These are phyloP conservation scores for Saccharomyces hybrid DNA, from an alignment of 1,139 yeast genomes.

Conservation along the genomic window DNA sequence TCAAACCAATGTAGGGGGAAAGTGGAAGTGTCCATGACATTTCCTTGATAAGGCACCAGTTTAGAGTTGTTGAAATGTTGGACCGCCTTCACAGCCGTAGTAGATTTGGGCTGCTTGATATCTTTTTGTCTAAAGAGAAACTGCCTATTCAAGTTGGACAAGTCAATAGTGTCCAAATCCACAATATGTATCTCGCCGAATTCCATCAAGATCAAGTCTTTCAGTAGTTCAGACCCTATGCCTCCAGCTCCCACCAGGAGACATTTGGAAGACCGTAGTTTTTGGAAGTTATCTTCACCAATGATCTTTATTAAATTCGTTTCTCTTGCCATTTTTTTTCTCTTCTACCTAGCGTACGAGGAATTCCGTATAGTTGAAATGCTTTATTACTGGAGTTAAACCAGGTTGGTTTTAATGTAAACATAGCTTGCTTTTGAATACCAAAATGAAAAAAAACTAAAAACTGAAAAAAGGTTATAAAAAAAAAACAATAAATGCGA, in stretches of 20 bases:
- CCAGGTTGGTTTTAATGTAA: neutral
- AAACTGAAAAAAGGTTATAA: neutral
- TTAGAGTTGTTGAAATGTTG: slow-evolving; percentile 63
- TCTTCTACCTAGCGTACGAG: neutral
- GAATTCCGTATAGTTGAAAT: too few species aligned
- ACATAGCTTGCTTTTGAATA: neutral
- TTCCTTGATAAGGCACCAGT: slow-evolving; percentile 75
- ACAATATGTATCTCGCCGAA: slow-evolving; percentile 87
- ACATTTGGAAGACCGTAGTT: slow-evolving; percentile 44
- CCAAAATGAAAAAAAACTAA: too few species aligned
- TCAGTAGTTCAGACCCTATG: slow-evolving; percentile 93
- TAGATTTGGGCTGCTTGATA: slow-evolving; percentile 76
- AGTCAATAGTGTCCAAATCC: slow-evolving; percentile 89
- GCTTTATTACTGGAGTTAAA: too few species aligned
- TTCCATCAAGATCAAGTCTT: slow-evolving; percentile 74
- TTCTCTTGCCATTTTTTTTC: slow-evolving; percentile 12
- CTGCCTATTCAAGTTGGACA: slow-evolving; percentile 87
- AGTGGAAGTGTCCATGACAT: slow-evolving; percentile 65
- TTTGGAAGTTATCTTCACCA: slow-evolving; percentile 22
- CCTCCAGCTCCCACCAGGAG: slow-evolving; percentile 98
- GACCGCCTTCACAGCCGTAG: slow-evolving; percentile 79
- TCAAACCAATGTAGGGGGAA: slow-evolving; percentile 79
- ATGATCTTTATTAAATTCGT: slow-evolving; percentile 16
- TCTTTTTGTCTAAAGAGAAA: slow-evolving; percentile 82
- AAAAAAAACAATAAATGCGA: slow-evolving; percentile 4